Conservation (phyloP, 768 basidiomycete genomes). For the Pisolithus microcarpus region DNA sequence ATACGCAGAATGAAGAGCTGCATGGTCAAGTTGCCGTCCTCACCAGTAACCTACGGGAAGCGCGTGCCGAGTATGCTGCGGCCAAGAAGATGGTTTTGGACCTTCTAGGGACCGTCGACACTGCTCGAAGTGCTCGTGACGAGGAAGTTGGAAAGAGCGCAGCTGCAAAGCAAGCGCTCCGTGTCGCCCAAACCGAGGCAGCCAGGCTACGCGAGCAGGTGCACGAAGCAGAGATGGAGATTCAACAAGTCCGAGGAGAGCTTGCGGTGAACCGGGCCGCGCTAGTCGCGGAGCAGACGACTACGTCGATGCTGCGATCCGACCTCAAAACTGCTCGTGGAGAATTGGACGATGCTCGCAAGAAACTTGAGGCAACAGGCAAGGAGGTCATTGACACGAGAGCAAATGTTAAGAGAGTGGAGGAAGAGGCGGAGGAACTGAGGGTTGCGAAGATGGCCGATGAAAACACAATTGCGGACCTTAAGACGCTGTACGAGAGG, state of each 20-base stretch:
- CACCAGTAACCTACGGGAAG: background rate
- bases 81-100: conserved; percentile 5
- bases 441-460: conserved; percentile 28
- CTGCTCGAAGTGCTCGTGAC: conserved; percentile 3
- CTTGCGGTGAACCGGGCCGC: conserved; percentile 1
- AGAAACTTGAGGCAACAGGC: conserved; percentile 2
- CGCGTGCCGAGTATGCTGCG: conserved; percentile 1
- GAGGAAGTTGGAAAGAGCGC: background rate
- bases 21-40: background rate
- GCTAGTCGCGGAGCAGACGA: conserved; percentile 1
- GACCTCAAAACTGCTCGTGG: background rate
- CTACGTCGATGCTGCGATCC: background rate
- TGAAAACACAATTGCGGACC: conserved; percentile 27
- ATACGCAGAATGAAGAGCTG: background rate
- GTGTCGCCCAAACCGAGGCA: background rate
- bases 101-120: conserved; percentile 6
- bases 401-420: conserved; percentile 16
- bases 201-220: conserved; percentile 3
- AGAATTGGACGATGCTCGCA: background rate
- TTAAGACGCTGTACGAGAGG: conserved; percentile 26
- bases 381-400: conserved; percentile 9
- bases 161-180: background rate
- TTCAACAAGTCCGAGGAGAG: conserved; percentile 4
- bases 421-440: conserved; percentile 28
- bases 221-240: conserved; percentile 2